Base-by-base conservation (phyloP, 345 rosid species). In the Salix caprea region DNA sequence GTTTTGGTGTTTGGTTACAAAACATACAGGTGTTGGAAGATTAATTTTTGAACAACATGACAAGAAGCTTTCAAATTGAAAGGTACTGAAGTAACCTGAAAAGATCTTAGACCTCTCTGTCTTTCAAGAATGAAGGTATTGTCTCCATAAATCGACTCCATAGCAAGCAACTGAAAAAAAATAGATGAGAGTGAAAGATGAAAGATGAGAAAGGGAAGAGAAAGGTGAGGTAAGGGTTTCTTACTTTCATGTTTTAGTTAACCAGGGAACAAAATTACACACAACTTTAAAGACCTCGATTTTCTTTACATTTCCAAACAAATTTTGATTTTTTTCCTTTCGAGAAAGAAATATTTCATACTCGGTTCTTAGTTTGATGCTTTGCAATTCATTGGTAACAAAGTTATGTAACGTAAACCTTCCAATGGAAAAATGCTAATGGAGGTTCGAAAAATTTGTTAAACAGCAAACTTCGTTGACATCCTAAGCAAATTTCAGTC, bases 101-200 rank as follows among this genome's bases (percentile, higher is more conserved):
- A 86, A 84, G 82, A 85, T 67, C 90, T 84, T 71, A 89, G 77
- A 76, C 84, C 90, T 37, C 80, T 84, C 81, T 81, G 61, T 39
- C 85, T 85, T 26, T 91, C 91, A 70, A 89, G 83, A 50, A 86
- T 87, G 76, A 86, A 74, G 74, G 85, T 85, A 72, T 83, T 88
- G 18, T 90, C 95, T 78, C 98, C 98, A 80, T 85, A 94, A 54
- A 94, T 94, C 24, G 92, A 89, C 78, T 88, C 89, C 85, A 94
- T 18, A 9, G 84, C 98, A 64, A 94, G 90, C 82, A 94, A 78
- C 98, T 94, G 84, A 81, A 82, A 70, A 64, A 32, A 77, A 54
- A 65, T 46, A 60, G 9, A 77, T 32, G 62, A 77, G 56, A 76
- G n/a, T 34, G 11, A 52, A 23, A 68, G 26, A 18, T 34, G 11